phyloP scores from a whole-genome alignment of 306 rosid species.

The Begonia masoniana region DNA sequence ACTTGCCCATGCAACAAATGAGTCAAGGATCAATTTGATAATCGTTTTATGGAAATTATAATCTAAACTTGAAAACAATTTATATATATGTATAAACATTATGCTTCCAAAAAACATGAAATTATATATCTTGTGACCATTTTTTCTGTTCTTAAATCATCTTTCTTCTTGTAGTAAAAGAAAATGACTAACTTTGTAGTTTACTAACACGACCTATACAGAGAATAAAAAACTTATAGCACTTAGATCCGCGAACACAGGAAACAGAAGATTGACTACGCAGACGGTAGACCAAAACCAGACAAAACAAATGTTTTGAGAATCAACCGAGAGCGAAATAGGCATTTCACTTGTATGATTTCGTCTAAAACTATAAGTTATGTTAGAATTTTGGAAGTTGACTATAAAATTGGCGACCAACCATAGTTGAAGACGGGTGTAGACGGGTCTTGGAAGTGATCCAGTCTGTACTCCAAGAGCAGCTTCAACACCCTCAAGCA shows the following conservation, averaged over 20 bases:
- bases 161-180: no score
- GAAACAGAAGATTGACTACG: not conserved
- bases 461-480: slow-evolving; percentile 65
- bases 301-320: not conserved
- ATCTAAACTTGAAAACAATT: not conserved
- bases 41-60: not conserved
- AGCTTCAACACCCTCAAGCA: slow-evolving; percentile 80
- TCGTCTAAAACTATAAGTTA: not conserved
- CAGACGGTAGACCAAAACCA: not conserved
- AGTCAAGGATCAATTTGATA: not conserved
- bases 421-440: slow-evolving; percentile 74
- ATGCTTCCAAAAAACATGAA: not conserved
- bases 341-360: not conserved
- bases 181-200: no score
- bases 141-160: not conserved
- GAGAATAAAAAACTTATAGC: no score
- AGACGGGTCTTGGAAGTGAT: slow-evolving; percentile 54
- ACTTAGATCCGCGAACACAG: no score
- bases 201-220: not conserved
- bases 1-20: not conserved
- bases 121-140: not conserved
- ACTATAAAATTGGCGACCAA: slow-evolving; percentile 18
- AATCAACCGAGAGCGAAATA: not conserved
- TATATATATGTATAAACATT: no score
- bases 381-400: not conserved